A percentile compares a stretch with the other conserved stretches of the same genome.
These are phyloP conservation scores for Canariomyces notabilis DNA, from an alignment of 2,329 filamentous ascomycete species.

Conservation along the genomic window DNA sequence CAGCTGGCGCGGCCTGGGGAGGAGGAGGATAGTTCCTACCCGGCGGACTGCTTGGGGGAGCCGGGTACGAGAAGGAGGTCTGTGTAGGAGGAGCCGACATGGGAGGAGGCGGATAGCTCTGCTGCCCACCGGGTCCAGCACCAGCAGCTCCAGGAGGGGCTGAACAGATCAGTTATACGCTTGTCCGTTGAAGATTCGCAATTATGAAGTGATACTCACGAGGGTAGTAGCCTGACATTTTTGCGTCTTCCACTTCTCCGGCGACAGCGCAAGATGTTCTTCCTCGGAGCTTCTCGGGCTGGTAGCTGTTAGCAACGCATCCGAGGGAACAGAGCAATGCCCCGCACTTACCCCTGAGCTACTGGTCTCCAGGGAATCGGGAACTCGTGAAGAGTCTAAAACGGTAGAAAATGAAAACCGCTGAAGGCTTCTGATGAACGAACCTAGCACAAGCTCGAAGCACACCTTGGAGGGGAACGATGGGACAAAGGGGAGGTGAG, in stretches of 20 bases:
- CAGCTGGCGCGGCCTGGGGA: constrained; percentile 26
- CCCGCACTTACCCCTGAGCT: constrained; percentile 19
- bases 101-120: constrained; percentile 34
- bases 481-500: constrained; percentile 4
- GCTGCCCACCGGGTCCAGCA: constrained; percentile 22
- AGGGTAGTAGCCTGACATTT: constrained; percentile 26
- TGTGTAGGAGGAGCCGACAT: constrained; percentile 34
- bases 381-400: too few relatives aligned
- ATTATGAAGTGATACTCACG: constrained; percentile 17
- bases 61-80: constrained; percentile 35
- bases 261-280: not conserved
- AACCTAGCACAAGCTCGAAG: too few relatives aligned
- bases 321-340: not conserved
- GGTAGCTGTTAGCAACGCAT: constrained; percentile 1
- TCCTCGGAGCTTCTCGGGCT: not conserved
- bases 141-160: constrained; percentile 23
- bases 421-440: too few relatives aligned
- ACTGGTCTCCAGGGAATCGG: not conserved
- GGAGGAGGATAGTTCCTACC: constrained; percentile 35
- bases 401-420: too few relatives aligned
- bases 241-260: not conserved
- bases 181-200: not conserved
- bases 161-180: constrained; percentile 12
- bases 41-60: constrained; percentile 27
- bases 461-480: not conserved